Base-by-base conservation (phyloP, 75 land plant genomes). In the Pinus tabuliformis region DNA sequence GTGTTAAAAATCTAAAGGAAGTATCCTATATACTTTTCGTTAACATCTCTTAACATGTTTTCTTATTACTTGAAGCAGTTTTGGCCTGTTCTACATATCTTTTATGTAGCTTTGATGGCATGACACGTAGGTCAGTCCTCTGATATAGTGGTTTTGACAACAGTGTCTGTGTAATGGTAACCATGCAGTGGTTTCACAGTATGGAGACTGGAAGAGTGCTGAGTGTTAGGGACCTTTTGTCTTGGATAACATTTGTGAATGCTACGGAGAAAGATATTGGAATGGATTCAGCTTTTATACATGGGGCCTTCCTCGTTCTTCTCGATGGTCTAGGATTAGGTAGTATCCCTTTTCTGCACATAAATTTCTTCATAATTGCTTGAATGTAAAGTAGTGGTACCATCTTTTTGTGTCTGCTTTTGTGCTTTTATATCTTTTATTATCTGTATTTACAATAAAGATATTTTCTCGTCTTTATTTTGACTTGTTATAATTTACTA, bases 311-410 rank as follows among this genome's bases (percentile, higher is more conserved):
- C 79, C 91, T 97, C 62, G 89, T 97, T 72, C 79, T 97, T 72
- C 92, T 97, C 70, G 99, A 97, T 95, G 99, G 99, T n/a, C 77
- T 97, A n/a, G 86, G 87, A 74, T 86, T 97, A 75, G 99, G 99
- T 89, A 87, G 2, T 73, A 70, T 22, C 22, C 3, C 21, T 58
- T 28, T 62, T 42, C 64, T 42, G 16, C 17, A 12, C 21, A 45
- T 9, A 42, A 28, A 49, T 49, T 49, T 49, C 54, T 49, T 49
- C 54, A 49, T 49, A 49, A 49, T 49, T 49, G 54, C 2, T 49
- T 2, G 26, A 1, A 49, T 49, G 54, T 9, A 49, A 49, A 49
- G 12, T 49, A 11, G 54, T 49, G 54, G 54, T 49, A 49, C 11
- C 12, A 9, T 49, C 54, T 49, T 49, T 49, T 49, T 8, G 54